Percentiles rank a stretch among this genome's conserved stretches.
These are phyloP conservation scores for Raffaelea ambrosiae DNA, from an alignment of 2,329 filamentous ascomycete species.

Conservation along the genomic window DNA sequence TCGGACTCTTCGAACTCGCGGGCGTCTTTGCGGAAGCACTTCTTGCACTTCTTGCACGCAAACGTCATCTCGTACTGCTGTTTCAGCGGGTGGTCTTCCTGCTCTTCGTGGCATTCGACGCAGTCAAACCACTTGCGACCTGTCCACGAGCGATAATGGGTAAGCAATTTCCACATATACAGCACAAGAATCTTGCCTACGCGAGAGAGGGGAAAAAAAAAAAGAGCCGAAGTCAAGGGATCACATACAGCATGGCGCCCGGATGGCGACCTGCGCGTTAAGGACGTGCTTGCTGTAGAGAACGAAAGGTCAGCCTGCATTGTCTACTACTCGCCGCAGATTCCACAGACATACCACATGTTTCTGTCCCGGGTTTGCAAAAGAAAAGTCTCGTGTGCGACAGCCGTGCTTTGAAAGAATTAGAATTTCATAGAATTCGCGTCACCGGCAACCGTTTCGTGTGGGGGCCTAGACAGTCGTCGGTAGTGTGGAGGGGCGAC, in stretches of 20 bases:
- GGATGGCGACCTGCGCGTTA: constrained; percentile 94
- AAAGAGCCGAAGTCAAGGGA: constrained; percentile 11
- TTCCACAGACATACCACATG: constrained; percentile 18
- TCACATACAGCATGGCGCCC: constrained; percentile 81
- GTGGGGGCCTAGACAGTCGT: too few relatives aligned
- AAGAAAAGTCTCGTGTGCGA: too few relatives aligned
- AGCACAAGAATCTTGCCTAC: not conserved
- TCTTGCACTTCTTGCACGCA: constrained; percentile 98
- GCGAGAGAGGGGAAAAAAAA: not conserved
- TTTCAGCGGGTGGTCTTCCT: constrained; percentile 65
- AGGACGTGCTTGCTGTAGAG: constrained; percentile 81
- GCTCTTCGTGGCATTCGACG: constrained; percentile 83
- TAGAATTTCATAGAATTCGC: too few relatives aligned
- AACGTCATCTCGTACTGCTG: constrained; percentile 86
- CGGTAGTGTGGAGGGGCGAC: too few relatives aligned
- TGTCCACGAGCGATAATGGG: constrained; percentile 22
- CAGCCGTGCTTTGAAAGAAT: too few relatives aligned
- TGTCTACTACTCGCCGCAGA: too few relatives aligned
- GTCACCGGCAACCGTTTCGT: too few relatives aligned
- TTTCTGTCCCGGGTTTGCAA: not conserved
- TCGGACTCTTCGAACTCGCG: constrained; percentile 91
- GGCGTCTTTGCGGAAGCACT: constrained; percentile 92
- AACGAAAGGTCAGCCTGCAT: not conserved
- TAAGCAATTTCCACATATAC: not conserved
- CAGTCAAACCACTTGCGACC: constrained; percentile 99